These are phyloP conservation scores for Lachnellula arida DNA, from an alignment of 2,329 filamentous ascomycete genomes.

Conservation along the genomic window DNA sequence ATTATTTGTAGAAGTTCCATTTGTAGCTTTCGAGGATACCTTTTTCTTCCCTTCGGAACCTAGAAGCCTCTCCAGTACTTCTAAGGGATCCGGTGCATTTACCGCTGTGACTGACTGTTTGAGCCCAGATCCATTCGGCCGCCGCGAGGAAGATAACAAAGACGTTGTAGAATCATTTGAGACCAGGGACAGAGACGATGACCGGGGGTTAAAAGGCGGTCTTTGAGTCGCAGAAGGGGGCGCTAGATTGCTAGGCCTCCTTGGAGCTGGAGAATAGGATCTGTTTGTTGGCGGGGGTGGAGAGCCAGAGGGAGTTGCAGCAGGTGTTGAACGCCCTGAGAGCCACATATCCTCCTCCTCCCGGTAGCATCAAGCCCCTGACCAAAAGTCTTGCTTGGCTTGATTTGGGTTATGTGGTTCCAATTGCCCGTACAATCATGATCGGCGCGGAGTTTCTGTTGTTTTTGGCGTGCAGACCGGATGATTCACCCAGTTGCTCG, in stretches of 20 bases:
- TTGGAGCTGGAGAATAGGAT: constrained; percentile 65
- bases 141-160: constrained; percentile 59
- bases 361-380: constrained; percentile 1
- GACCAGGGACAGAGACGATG: constrained; percentile 73
- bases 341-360: constrained; percentile 66
- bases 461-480: not conserved
- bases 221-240: constrained; percentile 66
- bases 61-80: constrained; percentile 52
- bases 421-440: constrained; percentile 5
- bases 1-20: constrained; percentile 9
- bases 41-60: constrained; percentile 24
- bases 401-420: not conserved
- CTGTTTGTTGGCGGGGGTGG: constrained; percentile 60
- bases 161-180: constrained; percentile 75
- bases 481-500: not conserved
- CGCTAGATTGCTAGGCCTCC: constrained; percentile 63
- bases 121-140: constrained; percentile 62
- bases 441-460: not conserved
- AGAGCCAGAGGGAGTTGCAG: constrained; percentile 41
- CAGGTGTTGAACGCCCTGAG: constrained; percentile 58
- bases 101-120: constrained; percentile 51
- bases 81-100: constrained; percentile 63
- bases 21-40: constrained; percentile 4
- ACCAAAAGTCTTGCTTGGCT: not conserved
- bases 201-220: constrained; percentile 62